These are phyloP conservation scores for Paramecium sonneborni DNA, from an alignment of 73 alveolate genomes.

Conservation along the genomic window DNA sequence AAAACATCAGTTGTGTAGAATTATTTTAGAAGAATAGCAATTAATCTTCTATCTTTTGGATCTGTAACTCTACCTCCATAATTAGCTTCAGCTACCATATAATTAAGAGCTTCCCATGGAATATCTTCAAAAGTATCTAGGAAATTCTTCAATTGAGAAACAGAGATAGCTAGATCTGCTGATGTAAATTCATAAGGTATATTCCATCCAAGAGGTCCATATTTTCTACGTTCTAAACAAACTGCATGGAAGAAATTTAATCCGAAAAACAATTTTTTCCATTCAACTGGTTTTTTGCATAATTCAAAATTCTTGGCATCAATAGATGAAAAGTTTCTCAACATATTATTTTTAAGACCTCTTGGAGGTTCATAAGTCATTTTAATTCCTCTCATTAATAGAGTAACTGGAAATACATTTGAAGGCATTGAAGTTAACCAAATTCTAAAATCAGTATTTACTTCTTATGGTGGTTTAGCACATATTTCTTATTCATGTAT, in stretches of 20 bases:
- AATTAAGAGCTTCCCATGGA: slow-evolving; percentile 99
- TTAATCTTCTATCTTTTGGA: slow-evolving; percentile 98
- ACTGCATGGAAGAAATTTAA: slow-evolving; percentile 98
- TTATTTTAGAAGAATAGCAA: slow-evolving; percentile 86
- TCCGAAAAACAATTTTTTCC: slow-evolving; percentile 95
- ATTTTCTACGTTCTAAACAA: slow-evolving; percentile 99
- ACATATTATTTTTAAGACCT: slow-evolving; percentile 95
- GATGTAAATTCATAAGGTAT: slow-evolving; percentile 99
- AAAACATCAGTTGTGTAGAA: slow-evolving; percentile 95
- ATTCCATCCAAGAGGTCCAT: slow-evolving; percentile 99
- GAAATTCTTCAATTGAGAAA: slow-evolving; percentile 91
- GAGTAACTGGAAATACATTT: slow-evolving; percentile 95
- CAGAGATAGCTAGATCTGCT: slow-evolving; percentile 76
- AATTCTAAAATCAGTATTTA: slow-evolving; percentile 84
- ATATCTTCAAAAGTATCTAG: slow-evolving; percentile 92
- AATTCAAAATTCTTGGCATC: slow-evolving; percentile 91
- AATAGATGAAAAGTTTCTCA: slow-evolving; percentile 87
- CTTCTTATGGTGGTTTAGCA: background rate
- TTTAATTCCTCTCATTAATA: slow-evolving; percentile 94
- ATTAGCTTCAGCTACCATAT: slow-evolving; percentile 99
- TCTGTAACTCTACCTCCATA: slow-evolving; percentile 99
- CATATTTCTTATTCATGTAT: slow-evolving; percentile 59
- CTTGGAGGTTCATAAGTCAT: slow-evolving; percentile 99
- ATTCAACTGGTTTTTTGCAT: slow-evolving; percentile 84
- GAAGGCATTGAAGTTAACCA: slow-evolving; percentile 99